Base-by-base conservation (phyloP, 192 early-diverging fungal genomes). In the Mortierella claussenii region DNA sequence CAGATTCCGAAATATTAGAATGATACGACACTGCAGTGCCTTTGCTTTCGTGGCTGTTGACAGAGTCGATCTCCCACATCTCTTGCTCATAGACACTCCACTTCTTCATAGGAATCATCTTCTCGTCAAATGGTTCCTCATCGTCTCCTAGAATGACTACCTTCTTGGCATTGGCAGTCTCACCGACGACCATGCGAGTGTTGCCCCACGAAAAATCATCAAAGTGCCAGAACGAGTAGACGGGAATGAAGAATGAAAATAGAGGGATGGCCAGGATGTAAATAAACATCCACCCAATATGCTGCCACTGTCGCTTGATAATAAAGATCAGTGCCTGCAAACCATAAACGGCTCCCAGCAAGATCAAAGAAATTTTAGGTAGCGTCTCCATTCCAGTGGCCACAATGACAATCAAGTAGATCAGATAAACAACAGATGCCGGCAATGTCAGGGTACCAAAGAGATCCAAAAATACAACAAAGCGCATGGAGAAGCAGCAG, bases 181-280 rank as follows among this genome's bases (percentile, higher is more conserved):
- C 89, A 40, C 92, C 92, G 2, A 91, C 85, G 0, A 94, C 91
- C 21, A 91, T 86, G 78, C 92, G 91, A 26, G 97, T 98, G 78
- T 97, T 96, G 69, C 97, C 97, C 97, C 97, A 98, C 3, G 93
- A 94, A 73, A 98, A 98, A 69, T 98, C 96, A 66, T 98, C 96
- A 87, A 97, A 95, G 82, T 98, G 95, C 96, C 95, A 97, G 89
- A 98, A 97, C 1, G 96, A 87, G 68, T 98, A 98, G 42, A 98
- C 67, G 0, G 97, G 97, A 45, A 98, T 89, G 73, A 93, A 92
- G 65, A 94, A 93, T 15, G 91, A 93, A 70, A 94, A 98, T n/a
- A 98, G 73, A 10, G 97, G 96, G 45, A 95, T 92, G 7, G 93
- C 93, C 1, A 97, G 73, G 17, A 98, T 83, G 78, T 98, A 98